Evolutionary conservation across 2,329 filamentous ascomycete genomes (phyloP), one percentile per base, ranked within the genome.

Genomic region (Arthroderma sp.): DNA sequence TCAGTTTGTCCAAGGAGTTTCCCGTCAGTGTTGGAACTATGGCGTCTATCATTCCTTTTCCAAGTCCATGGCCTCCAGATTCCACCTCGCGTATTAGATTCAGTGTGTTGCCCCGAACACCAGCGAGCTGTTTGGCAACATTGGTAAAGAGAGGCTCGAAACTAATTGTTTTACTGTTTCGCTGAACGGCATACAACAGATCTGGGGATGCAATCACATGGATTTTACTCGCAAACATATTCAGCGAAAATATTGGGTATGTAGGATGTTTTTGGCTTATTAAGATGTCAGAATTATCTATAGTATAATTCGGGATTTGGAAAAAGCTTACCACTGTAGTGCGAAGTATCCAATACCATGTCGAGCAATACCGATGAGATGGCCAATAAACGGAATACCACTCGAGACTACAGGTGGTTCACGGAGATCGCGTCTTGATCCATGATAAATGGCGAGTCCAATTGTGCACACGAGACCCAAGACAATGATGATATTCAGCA

Each of bases 361-460:
- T 9, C 48, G 42, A 5, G 58, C 9, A 5, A 60, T 33, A 2
- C 51, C 55, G 10, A 57, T 33, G 9, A 54, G 4, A 43, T 61
- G 58, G 6, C 58, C 56, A 36, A 60, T 34, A 2, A 59, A n/a
- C 1, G 58, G 58, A 32, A 60, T 53, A 4, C 36, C 31, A 28
- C 42, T 44, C 6, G 38, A 37, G 27, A 58, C 43, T 7, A 46
- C 15, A 22, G 15, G 15, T 22, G 15, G 15, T 22, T 22, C 15
- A 22, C 15, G 15, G 15, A 22, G 15, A 22, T 22, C 15, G 15
- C 15, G 15, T 22, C 15, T 22, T 22, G 15, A 22, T 22, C 15
- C 15, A 22, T 22, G 15, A 22, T 22, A 22, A 22, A 22, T 22
- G 15, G 15, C 15, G 15, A 22, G 15, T 22, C 15, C 15, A 22